Evolutionary conservation across 495 filamentous ascomycete genomes (phyloP).

Genomic region (Penicillium verhagenii): DNA sequence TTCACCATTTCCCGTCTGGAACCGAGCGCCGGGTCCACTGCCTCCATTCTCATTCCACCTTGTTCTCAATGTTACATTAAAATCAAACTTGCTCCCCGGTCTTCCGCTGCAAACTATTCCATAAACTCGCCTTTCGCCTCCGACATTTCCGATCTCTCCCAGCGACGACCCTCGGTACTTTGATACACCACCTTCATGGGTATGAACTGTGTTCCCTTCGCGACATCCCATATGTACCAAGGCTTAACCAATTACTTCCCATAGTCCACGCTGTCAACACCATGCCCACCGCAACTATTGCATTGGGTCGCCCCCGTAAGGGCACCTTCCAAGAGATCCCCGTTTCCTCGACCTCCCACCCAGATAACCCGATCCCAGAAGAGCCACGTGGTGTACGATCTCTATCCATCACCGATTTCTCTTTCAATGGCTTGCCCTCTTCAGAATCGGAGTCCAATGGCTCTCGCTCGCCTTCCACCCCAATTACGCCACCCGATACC

Average conservation of each 20-base stretch:
- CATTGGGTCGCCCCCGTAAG: constrained; percentile 27
- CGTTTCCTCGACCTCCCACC: constrained; percentile 52
- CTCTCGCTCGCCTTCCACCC: constrained; percentile 46
- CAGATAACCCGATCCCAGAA: constrained; percentile 56
- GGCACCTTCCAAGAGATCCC: constrained; percentile 36
- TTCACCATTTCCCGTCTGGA: constrained; percentile 18
- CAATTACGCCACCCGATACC: constrained; percentile 52
- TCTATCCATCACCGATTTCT: constrained; percentile 39
- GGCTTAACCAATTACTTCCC: not conserved
- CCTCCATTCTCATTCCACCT: constrained; percentile 31
- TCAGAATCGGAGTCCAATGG: constrained; percentile 38
- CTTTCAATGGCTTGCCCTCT: constrained; percentile 41
- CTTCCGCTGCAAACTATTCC: not conserved
- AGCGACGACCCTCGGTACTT: constrained; percentile 6
- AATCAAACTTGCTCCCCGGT: not conserved
- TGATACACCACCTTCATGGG: constrained; percentile 12
- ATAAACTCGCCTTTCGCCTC: not conserved
- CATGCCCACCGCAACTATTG: constrained; percentile 29
- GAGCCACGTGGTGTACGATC: constrained; percentile 48
- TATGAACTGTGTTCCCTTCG: constrained; percentile 2
- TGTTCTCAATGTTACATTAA: not conserved
- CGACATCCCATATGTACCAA: not conserved
- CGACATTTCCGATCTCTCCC: not conserved
- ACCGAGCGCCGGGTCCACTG: constrained; percentile 13
- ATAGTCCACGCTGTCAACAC: constrained; percentile 38